Base-by-base conservation (phyloP, 805 yeast species). In the Yarrowia phangngaensis region DNA sequence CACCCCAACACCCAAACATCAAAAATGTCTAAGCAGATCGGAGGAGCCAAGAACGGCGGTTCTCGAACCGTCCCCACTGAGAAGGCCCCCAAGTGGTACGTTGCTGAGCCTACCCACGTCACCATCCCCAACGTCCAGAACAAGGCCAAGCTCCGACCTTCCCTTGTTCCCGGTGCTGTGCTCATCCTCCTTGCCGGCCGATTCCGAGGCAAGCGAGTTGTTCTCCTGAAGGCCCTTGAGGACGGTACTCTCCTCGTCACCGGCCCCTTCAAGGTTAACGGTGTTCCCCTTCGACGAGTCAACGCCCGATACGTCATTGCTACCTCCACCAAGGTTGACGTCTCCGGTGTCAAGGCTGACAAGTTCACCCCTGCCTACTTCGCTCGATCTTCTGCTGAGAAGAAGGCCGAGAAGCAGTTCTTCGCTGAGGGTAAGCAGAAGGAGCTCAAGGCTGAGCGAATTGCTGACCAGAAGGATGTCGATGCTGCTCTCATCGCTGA, bases 131-230 rank as follows among this genome's bases (percentile, higher is more conserved):
- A 84, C 79, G 79, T 78, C 75, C 71, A 86, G 70, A 86, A 95
- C 83, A 86, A 88, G 83, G 70, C 89, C 65, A 76, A 78, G 66
- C 80, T 92, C 73, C 88, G 97, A 75, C 79, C 95, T 67, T 84
- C 96, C 58, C 78, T 90, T 68, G 94, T 84, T 62, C 97, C 97
- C 74, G 98, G 98, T 72, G 84, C 97, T 68, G 97, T 90, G 63
- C 79, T 92, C 71, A 90, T 90, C 73, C 76, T 90, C 72, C 81
- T 90, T 70, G 97, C 97, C 67, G 98, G 98, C 71, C 87, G 96
- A 76, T 90, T 88, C 95, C 86, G 98, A 76, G 98, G 98, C 73
- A 92, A 90, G 86, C 89, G 97, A 78, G 98, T 92, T 65, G 97
- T 90, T 60, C 84, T 84, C 84, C 82, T 90, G 72, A 90, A 90